Evolutionary conservation across 345 rosid species (phyloP).

Genomic region (Alliaria petiolata): DNA sequence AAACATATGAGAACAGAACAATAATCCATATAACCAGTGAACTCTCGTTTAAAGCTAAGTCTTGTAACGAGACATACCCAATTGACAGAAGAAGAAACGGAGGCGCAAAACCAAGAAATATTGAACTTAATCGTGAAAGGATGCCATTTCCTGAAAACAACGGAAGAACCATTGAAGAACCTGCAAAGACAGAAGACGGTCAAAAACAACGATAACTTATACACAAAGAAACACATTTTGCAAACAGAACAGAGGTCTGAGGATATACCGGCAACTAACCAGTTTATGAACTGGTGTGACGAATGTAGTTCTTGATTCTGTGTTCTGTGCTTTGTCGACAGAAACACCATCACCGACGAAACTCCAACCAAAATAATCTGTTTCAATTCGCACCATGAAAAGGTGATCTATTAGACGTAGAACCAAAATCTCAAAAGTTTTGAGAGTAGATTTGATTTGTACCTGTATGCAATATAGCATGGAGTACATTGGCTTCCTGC

Average conservation of each 20-base stretch:
- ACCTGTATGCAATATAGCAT: constrained; percentile 75
- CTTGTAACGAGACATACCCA: constrained; percentile 47
- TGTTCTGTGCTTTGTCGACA: constrained; percentile 82
- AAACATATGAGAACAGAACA: constrained; percentile 21
- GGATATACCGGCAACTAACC: constrained; percentile 72
- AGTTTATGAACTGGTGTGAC: constrained; percentile 76
- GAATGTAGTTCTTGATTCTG: constrained; percentile 78
- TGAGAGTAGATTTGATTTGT: neutral
- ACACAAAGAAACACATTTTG: neutral
- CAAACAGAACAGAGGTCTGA: constrained; percentile 6
- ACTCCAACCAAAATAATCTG: constrained; percentile 78
- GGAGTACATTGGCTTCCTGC: constrained; percentile 44
- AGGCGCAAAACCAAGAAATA: constrained; percentile 90
- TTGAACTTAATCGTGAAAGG: constrained; percentile 73
- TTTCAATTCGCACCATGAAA: constrained; percentile 23
- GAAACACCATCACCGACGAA: constrained; percentile 70
- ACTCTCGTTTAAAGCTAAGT: neutral
- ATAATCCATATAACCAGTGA: neutral
- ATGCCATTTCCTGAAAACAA: constrained; percentile 67
- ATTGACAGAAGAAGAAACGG: constrained; percentile 86
- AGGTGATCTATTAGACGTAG: neutral
- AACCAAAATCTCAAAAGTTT: neutral
- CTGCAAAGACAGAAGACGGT: constrained; percentile 39
- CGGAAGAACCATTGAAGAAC: constrained; percentile 77
- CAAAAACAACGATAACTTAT: neutral